Percentiles rank a stretch among this genome's conserved stretches.
Evolutionary conservation across 73 alveolate species (phyloP).

Genomic region (Paramecium primaurelia): DNA sequence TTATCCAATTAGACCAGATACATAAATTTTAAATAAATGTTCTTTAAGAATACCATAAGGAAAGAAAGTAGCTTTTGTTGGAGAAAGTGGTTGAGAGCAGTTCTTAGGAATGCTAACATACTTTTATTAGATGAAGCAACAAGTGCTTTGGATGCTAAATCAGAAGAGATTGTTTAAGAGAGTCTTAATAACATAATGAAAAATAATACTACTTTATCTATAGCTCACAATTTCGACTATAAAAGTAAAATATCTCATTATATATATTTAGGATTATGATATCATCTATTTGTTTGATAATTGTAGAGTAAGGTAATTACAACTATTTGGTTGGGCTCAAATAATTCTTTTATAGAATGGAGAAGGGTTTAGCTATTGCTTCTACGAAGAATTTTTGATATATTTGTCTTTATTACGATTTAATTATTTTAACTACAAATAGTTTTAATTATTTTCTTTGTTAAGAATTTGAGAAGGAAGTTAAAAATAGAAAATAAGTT

Average conservation of each 20-base stretch:
- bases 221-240: conserved; percentile 84
- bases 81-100: conserved; percentile 89
- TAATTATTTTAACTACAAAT: background rate
- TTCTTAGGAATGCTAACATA: conserved; percentile 74
- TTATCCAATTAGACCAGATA: conserved; percentile 74
- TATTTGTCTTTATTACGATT: background rate
- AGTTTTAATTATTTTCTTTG: background rate
- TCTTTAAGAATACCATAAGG: conserved; percentile 64
- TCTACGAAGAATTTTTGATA: background rate
- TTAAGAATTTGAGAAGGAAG: background rate
- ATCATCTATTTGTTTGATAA: conserved; percentile 77
- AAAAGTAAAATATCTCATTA: background rate
- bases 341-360: background rate
- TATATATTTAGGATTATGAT: conserved; percentile 63
- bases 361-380: background rate
- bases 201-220: conserved; percentile 75
- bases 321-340: conserved; percentile 67
- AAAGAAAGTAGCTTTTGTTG: conserved; percentile 82
- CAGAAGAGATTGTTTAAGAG: conserved; percentile 76
- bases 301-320: conserved; percentile 72
- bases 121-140: conserved; percentile 91
- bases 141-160: conserved; percentile 84
- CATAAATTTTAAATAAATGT: conserved; percentile 60
- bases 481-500: background rate
- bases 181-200: conserved; percentile 76